A percentile compares a stretch with the other conserved stretches of the same genome.
These are phyloP conservation scores for Pythium periplocum DNA, from an alignment of 352 stramenopile genomes.

Conservation along the genomic window DNA sequence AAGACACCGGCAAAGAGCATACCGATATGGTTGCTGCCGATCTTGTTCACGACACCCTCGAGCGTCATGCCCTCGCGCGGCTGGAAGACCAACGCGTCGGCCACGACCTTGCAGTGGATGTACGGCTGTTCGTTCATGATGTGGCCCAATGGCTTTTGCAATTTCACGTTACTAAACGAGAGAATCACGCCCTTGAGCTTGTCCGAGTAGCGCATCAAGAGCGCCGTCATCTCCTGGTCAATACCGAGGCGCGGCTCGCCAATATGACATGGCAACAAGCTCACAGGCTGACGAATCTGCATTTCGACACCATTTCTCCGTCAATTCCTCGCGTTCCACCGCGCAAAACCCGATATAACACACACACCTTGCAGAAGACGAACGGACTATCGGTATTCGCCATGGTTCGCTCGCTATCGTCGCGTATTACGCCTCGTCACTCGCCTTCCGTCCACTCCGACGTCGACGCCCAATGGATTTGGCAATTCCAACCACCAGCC, in stretches of 20 bases:
- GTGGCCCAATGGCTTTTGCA: conserved; percentile 43
- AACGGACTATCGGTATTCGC: conserved; percentile 27
- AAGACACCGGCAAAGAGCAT: conserved; percentile 81
- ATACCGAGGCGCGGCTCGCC: conserved; percentile 60
- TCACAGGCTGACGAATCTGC: conserved; percentile 60
- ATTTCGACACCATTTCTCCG: too few species aligned
- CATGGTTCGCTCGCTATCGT: conserved; percentile 10
- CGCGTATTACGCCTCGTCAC: not conserved
- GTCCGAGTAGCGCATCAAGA: conserved; percentile 83
- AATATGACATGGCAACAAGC: conserved; percentile 68
- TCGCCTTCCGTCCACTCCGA: too few species aligned
- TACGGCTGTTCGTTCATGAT: conserved; percentile 86
- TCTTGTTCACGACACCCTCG: conserved; percentile 71
- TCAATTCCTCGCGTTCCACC: too few species aligned
- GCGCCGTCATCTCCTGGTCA: conserved; percentile 62
- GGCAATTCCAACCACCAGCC: too few species aligned
- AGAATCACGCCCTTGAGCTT: conserved; percentile 64
- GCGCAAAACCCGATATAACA: too few species aligned
- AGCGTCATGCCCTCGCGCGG: conserved; percentile 62
- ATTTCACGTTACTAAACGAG: conserved; percentile 60
- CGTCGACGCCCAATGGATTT: too few species aligned
- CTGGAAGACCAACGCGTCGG: conserved; percentile 70
- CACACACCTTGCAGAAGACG: conserved; percentile 46
- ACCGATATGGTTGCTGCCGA: conserved; percentile 82
- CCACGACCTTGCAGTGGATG: conserved; percentile 75